Conservation (phyloP, 2,329 filamentous ascomycete species). For the Cadophora sp. region DNA sequence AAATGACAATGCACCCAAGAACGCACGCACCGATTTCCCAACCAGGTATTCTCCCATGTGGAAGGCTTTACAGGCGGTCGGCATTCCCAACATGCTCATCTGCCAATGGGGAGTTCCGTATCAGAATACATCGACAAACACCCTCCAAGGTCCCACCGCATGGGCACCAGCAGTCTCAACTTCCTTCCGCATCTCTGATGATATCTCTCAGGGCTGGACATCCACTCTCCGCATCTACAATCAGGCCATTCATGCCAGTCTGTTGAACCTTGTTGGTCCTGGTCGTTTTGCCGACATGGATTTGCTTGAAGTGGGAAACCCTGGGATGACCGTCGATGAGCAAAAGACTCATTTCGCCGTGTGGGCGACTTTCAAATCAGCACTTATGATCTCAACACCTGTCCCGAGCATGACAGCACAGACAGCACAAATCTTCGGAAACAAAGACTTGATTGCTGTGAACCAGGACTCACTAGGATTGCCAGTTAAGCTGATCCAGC, state of each 20-base stretch:
- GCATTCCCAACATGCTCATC: slow-evolving; percentile 15
- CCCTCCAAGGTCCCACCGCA: slow-evolving; percentile 5
- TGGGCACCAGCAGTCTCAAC: slow-evolving; percentile 6
- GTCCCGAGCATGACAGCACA: not conserved
- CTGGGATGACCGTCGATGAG: slow-evolving; percentile 6
- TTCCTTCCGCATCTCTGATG: slow-evolving; percentile 8
- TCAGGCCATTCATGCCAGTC: slow-evolving; percentile 8
- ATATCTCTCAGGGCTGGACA: slow-evolving; percentile 13
- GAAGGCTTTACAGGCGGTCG: not conserved
- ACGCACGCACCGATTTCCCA: slow-evolving; percentile 3
- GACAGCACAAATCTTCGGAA: not conserved
- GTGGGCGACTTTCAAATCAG: slow-evolving; percentile 12
- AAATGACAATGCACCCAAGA: slow-evolving; percentile 1
- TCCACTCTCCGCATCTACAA: slow-evolving; percentile 10
- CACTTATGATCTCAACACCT: slow-evolving; percentile 7
- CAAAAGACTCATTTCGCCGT: slow-evolving; percentile 16
- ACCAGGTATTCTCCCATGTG: not conserved
- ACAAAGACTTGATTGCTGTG: slow-evolving; percentile 11
- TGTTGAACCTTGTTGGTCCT: not conserved
- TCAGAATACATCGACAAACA: slow-evolving; percentile 5
- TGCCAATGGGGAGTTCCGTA: slow-evolving; percentile 13
- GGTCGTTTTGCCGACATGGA: slow-evolving; percentile 2
- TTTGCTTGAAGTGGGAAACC: slow-evolving; percentile 7
- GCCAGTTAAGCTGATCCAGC: slow-evolving; percentile 12
- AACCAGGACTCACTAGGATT: not conserved